Base-by-base conservation (phyloP, 805 yeast species). In the Saccharomyces jurei region DNA sequence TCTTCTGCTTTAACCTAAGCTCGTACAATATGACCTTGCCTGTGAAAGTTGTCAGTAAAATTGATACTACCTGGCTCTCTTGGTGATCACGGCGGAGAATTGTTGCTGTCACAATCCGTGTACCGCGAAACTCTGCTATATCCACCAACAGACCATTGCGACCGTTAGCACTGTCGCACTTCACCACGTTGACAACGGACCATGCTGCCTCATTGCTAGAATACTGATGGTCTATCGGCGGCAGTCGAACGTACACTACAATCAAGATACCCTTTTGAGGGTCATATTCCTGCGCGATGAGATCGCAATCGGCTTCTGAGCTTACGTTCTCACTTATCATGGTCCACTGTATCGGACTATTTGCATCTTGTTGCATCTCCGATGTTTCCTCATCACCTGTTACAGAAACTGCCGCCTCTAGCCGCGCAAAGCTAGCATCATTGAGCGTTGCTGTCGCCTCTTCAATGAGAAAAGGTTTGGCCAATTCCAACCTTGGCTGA, bases 1-100 rank as follows among this genome's bases (percentile, higher is more conserved):
- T 50, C 41, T 56, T 54, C 14, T 25, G 49, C 41, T 53, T 52
- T 2, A 27, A 25, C 47, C 62, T 41, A 17, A 65, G 55, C 50
- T 66, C 70, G 46, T 62, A 60, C 13, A 63, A 54, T 21, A 62
- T 60, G 5, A 60, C 57, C 54, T 63, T 63, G 6, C 70, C 70
- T 21, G 57, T 58, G 32, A 52, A 54, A 1, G 68, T 55, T 2
- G 63, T 55, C 22, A 64, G 51, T 17, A 65, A 28, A 2, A 60
- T 56, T 2, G 68, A 55, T 0, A 60, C 52, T 4, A 63, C 52
- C 14, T 56, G 50, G 27, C 58, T 52, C 6, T 50, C 17, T 10
- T 21, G 21, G 22, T 48, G 50, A 14, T 48, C 48, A 25, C 60
- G 59, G 13, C 64, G 56, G 10, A 66, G 41, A 27, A 66, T 60